These are phyloP conservation scores for Plantago elongata DNA, from an alignment of 257 asterid genomes.

Conservation along the genomic window DNA sequence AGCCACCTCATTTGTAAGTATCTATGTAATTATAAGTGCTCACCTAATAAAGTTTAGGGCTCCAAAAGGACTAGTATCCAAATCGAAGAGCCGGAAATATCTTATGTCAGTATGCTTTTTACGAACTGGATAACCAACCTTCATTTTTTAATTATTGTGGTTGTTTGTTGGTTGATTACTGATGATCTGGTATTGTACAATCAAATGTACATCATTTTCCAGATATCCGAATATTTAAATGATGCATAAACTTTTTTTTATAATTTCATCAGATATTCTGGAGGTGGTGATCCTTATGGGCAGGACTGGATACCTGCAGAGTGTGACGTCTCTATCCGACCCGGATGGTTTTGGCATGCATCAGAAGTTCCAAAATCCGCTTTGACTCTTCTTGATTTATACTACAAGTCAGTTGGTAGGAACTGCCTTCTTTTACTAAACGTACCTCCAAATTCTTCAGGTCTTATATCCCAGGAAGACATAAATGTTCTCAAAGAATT, in stretches of 20 bases:
- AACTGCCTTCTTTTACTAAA: constrained; percentile 80
- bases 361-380: constrained; percentile 81
- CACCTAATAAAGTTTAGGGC: too few species aligned
- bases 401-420: constrained; percentile 85
- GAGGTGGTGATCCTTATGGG: constrained; percentile 77
- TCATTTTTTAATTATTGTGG: too few species aligned
- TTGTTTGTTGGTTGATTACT: too few species aligned
- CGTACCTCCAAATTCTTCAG: constrained; percentile 92
- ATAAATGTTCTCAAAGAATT: constrained; percentile 72
- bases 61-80: too few species aligned
- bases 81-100: too few species aligned
- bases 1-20: too few species aligned
- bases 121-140: too few species aligned
- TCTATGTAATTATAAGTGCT: too few species aligned
- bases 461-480: constrained; percentile 83
- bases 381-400: constrained; percentile 70
- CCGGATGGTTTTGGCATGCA: constrained; percentile 97
- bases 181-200: too few species aligned
- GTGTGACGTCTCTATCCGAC: constrained; percentile 87
- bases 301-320: constrained; percentile 94
- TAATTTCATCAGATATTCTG: constrained; percentile 44
- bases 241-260: constrained; percentile 7
- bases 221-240: neutral
- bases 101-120: too few species aligned
- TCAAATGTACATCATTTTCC: too few species aligned